phyloP scores from a whole-genome alignment of 208 protist genomes.

The Acanthamoeba healyi region DNA sequence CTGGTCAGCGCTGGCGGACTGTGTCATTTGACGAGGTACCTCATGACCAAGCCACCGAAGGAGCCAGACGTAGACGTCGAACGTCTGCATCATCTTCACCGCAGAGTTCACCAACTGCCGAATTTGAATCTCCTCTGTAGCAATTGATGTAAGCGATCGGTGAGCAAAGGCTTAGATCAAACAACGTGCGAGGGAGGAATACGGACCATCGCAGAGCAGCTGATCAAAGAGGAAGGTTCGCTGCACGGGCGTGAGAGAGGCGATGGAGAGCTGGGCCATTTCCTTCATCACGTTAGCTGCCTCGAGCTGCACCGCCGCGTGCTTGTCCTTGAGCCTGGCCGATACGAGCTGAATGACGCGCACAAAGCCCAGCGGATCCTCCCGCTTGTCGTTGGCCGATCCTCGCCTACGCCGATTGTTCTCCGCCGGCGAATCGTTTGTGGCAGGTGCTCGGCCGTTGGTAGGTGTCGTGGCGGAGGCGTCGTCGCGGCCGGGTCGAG shows the following conservation, averaged over 20 bases:
- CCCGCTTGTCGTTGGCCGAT: not conserved
- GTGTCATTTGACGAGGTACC: too few species aligned
- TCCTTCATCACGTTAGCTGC: slow-evolving; percentile 12
- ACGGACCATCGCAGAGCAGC: slow-evolving; percentile 1
- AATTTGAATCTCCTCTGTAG: not conserved
- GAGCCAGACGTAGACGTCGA: slow-evolving; percentile 51
- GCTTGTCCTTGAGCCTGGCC: slow-evolving; percentile 21
- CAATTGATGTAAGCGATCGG: not conserved
- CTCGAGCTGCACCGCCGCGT: not conserved
- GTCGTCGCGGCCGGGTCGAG: not conserved
- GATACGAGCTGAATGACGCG: slow-evolving; percentile 26
- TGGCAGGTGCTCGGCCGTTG: not conserved
- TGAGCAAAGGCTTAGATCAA: not conserved
- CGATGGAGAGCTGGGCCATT: slow-evolving; percentile 25
- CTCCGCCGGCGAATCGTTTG: not conserved
- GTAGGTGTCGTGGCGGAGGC: not conserved
- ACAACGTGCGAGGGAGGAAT: not conserved
- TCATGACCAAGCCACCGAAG: slow-evolving; percentile 29
- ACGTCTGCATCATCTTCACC: slow-evolving; percentile 58
- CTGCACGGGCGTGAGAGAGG: not conserved
- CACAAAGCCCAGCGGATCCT: slow-evolving; percentile 13
- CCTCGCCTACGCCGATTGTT: not conserved
- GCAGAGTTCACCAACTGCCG: slow-evolving; percentile 29
- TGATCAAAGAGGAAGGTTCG: slow-evolving; percentile 3
- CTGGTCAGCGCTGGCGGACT: too few species aligned